Evolutionary conservation across 1,139 yeast species (phyloP), one percentile per base, ranked within the genome.

Genomic region (Suhomyces terraborum): DNA sequence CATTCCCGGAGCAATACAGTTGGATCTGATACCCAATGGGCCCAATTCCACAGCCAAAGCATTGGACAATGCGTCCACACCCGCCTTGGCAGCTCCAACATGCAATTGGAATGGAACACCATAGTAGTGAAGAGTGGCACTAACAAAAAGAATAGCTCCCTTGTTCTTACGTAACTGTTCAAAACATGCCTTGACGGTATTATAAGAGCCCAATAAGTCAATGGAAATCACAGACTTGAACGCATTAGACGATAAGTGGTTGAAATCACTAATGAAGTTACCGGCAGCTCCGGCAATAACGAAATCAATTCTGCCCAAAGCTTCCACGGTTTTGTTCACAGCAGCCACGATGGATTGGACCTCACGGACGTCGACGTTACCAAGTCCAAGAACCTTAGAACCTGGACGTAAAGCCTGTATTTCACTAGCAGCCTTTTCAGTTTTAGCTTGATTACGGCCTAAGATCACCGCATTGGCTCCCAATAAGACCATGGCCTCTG

Each of bases 211-310:
- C 32, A 88, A 63, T 40, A 89, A 67, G 61, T 91, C 98, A 48
- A 91, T 91, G 29, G 80, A 82, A 19, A 88, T 75, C 21, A 91
- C 97, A 0, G 94, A 75, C 60, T 84, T 82, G 73, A 91, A 91
- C 2, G 96, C 97, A 55, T 88, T 88, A 27, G 89, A 62, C 2
- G 94, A 84, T 49, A 89, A 67, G 53, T 82, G 83, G 55, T 82
- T 82, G 62, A 89, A 80, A 59, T 88, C 94, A 24, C 89, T 71
- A 49, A 91, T 63, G 56, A 89, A 91, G 69, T 89, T 89, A 5
- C 98, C 97, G 4, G 97, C 97, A 2, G 98, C 97, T 14, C 97
- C 98, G 30, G 94, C 91, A 62, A 91, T 84, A 31, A 89, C 94
- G 58, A 64, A 85, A 62, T 91, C 97, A 47, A 87, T 83, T 47